phyloP scores from a whole-genome alignment of 176 grass and related monocot genomes.

The Poa pratensis region DNA sequence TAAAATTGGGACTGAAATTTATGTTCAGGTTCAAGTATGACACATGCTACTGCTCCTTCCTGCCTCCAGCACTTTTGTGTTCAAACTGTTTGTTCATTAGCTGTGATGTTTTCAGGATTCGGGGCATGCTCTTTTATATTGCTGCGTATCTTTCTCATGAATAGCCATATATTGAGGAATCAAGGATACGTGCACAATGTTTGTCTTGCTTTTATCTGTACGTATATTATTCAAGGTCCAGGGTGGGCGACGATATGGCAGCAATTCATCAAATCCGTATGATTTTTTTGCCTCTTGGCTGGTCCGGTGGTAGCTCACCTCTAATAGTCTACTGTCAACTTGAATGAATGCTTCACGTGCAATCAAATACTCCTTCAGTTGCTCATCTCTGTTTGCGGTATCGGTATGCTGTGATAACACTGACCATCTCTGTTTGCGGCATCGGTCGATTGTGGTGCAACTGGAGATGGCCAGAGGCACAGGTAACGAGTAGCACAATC shows the following conservation, averaged over 20 bases:
- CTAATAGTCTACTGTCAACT: background rate
- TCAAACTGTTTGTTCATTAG: conserved; percentile 1
- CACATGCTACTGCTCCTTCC: background rate
- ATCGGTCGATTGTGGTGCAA: background rate
- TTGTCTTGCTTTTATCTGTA: background rate
- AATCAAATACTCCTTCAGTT: background rate
- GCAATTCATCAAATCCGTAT: background rate
- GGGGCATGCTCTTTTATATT: background rate
- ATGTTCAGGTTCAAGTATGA: background rate
- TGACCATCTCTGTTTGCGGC: background rate
- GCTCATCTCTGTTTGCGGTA: no score
- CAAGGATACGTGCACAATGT: background rate
- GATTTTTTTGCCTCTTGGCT: background rate
- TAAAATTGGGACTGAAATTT: background rate
- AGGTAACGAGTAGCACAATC: no score
- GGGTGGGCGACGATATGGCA: background rate
- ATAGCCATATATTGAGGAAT: background rate
- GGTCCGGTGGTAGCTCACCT: background rate
- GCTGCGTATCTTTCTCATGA: background rate
- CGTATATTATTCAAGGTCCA: background rate
- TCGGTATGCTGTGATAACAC: background rate
- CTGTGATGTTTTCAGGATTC: background rate
- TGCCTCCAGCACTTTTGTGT: background rate
- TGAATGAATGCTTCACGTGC: background rate
- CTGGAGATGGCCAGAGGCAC: background rate